Conservation (phyloP, 305 asterid species). For the Rubia occidens region DNA sequence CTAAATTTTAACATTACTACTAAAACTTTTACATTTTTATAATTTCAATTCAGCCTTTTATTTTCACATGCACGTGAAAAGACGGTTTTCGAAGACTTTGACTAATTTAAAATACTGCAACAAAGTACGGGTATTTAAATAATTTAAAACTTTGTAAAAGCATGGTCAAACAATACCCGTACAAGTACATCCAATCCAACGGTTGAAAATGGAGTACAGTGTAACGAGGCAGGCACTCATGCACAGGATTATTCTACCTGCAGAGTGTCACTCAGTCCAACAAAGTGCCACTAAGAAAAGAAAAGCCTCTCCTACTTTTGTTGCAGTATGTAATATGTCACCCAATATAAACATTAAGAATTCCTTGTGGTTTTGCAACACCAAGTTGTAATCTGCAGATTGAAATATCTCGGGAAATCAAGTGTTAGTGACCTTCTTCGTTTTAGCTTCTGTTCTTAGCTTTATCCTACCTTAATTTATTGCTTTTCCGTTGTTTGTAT, state of each 20-base stretch:
- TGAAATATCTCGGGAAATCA: neutral
- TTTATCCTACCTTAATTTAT: neutral
- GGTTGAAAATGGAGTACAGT: neutral
- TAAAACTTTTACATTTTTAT: too few species aligned
- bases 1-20: too few species aligned
- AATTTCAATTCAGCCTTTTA: too few species aligned
- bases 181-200: constrained; percentile 1
- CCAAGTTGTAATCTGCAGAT: neutral
- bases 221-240: constrained; percentile 6
- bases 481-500: neutral
- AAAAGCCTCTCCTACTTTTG: neutral
- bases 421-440: constrained; percentile 9
- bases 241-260: neutral
- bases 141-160: neutral
- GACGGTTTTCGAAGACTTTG: too few species aligned
- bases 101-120: too few species aligned
- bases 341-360: neutral
- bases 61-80: too few species aligned
- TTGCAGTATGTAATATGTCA: neutral
- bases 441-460: neutral
- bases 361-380: neutral
- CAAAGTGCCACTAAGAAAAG: constrained; percentile 7
- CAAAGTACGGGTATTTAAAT: too few species aligned
- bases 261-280: neutral
- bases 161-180: too few species aligned